Evolutionary conservation across 106 monocot genomes (phyloP).

Genomic region (Dendrobium officinale): DNA sequence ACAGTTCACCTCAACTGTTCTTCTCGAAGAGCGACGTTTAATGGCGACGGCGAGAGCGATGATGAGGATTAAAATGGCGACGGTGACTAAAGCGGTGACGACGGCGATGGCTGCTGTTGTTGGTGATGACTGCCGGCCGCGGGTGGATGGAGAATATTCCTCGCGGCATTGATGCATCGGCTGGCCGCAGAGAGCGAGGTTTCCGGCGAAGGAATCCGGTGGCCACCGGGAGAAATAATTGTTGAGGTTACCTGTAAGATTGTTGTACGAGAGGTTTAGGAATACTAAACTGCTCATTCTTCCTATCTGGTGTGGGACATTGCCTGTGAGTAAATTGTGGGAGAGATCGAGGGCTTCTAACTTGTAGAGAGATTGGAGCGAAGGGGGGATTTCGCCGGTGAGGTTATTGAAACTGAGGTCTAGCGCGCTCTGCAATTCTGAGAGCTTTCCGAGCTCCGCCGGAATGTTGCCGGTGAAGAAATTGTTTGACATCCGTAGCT

Average conservation of each 20-base stretch:
- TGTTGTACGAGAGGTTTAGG: constrained; percentile 75
- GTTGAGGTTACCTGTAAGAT: constrained; percentile 42
- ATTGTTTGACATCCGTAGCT: constrained; percentile 59
- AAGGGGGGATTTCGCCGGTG: constrained; percentile 54
- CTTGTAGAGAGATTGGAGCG: constrained; percentile 54
- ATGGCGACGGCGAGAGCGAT: constrained; percentile 8
- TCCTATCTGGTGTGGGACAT: constrained; percentile 41
- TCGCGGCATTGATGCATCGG: constrained; percentile 40
- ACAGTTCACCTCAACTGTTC: constrained; percentile 52
- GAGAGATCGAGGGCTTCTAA: constrained; percentile 77
- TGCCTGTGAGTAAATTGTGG: constrained; percentile 60
- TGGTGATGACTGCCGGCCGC: constrained; percentile 9
- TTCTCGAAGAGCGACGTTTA: constrained; percentile 11
- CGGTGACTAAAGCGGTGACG: constrained; percentile 45
- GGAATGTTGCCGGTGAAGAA: constrained; percentile 50
- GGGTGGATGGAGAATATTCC: not conserved
- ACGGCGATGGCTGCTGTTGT: constrained; percentile 40
- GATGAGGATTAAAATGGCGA: constrained; percentile 29
- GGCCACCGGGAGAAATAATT: constrained; percentile 53
- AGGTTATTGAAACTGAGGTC: constrained; percentile 71
- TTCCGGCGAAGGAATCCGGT: constrained; percentile 39
- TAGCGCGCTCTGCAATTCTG: constrained; percentile 63
- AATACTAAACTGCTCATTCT: constrained; percentile 66
- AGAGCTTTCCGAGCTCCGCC: constrained; percentile 42
- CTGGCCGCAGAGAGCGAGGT: constrained; percentile 54